Evolutionary conservation across 2,329 filamentous ascomycete genomes (phyloP), one percentile per base, ranked within the genome.

Genomic region (Colletotrichum plurivorum): DNA sequence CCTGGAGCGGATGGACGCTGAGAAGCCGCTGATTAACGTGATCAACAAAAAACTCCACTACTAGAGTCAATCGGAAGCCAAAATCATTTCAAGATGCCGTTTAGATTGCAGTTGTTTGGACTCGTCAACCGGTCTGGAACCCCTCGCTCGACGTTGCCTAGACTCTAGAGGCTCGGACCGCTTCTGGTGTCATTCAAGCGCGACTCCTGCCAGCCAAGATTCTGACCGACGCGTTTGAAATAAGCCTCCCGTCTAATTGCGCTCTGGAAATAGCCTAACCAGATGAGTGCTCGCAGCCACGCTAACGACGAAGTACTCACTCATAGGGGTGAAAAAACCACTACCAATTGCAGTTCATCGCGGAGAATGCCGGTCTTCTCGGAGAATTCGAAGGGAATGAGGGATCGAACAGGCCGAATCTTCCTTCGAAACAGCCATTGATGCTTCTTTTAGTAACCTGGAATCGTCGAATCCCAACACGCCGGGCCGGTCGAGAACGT

Each of bases 21-120:
- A 76, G 8, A 63, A 74, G 59, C 61, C 71, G 7, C n/a, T 80
- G 66, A 72, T 82, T 13, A 78, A 78, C 27, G 67, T 76, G 3
- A 72, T 77, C 39, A 68, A 75, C 49, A 61, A 73, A 61, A 68
- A 71, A 16, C 63, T 73, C 41, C 70, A 74, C 31, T 77, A 77
- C 36, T 76, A 49, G 46, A 36, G 8, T 36, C 31, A 9, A 36
- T 36, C 31, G 31, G 31, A 36, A 36, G 31, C 31, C 2, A 36
- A 31, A 36, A 2, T 9, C 31, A 36, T 36, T 36, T 36, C 31
- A 36, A 9, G 31, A 36, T 36, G 31, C 31, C 31, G 31, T 36
- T 36, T 10, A 36, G 31, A 36, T 36, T 36, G 31, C 8, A 36
- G 31, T 36, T 36, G 31, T 36, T 36, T 36, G 31, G 8, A 36